These are phyloP conservation scores for Leccinum longicurvipes DNA, from an alignment of 768 basidiomycete genomes.

Conservation along the genomic window DNA sequence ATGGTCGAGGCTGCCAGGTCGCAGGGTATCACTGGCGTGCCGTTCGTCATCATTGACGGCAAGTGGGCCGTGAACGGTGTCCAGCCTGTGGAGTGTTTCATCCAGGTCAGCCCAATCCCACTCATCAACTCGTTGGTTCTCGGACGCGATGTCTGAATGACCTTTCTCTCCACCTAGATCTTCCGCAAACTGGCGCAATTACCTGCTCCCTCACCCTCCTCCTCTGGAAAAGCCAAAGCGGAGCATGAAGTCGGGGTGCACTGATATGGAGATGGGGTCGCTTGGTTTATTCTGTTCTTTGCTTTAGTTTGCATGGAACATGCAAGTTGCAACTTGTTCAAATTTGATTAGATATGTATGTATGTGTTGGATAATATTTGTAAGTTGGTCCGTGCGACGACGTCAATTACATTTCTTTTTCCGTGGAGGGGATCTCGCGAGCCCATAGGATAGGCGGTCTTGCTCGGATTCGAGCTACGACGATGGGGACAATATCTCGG, in stretches of 20 bases:
- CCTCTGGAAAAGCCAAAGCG: neutral
- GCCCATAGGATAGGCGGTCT: neutral
- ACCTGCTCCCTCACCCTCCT: neutral
- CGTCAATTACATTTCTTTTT: neutral
- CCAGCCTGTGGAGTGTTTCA: slow-evolving; percentile 39
- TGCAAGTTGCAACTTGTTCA: neutral
- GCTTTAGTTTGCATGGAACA: neutral
- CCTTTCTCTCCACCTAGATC: slow-evolving; percentile 13
- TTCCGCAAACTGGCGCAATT: slow-evolving; percentile 28
- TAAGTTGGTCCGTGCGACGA: neutral
- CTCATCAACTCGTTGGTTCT: neutral
- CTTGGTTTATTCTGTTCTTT: neutral
- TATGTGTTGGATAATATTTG: neutral
- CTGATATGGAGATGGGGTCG: neutral
- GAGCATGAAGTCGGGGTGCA: neutral
- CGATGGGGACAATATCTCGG: too few species aligned
- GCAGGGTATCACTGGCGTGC: slow-evolving; percentile 47
- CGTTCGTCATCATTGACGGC: slow-evolving; percentile 46
- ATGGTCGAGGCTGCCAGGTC: slow-evolving; percentile 37
- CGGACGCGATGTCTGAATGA: neutral
- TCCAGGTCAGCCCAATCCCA: slow-evolving; percentile 26
- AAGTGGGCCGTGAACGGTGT: slow-evolving; percentile 45
- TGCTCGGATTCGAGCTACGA: too few species aligned
- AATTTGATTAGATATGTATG: neutral
- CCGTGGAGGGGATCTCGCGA: neutral